phyloP scores from a whole-genome alignment of 345 rosid genomes.

The Populus alba region DNA sequence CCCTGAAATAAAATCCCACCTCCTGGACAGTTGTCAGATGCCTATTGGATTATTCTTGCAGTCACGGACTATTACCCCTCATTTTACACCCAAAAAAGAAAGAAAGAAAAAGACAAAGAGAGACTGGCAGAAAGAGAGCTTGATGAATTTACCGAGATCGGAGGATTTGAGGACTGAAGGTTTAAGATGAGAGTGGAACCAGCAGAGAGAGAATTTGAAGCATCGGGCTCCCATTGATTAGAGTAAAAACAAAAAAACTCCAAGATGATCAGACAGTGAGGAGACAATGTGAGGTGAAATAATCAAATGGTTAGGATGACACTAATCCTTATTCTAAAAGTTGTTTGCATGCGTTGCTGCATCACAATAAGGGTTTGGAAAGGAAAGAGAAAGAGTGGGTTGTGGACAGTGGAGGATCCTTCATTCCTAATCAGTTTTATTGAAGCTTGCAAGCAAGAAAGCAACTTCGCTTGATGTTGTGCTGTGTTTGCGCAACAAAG shows the following conservation, averaged over 20 bases:
- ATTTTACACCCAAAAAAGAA: background rate
- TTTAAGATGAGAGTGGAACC: conserved; percentile 67
- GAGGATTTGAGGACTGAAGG: conserved; percentile 60
- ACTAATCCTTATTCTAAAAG: background rate
- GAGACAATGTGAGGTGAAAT: background rate
- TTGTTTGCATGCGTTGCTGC: too few relatives aligned
- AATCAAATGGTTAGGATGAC: background rate
- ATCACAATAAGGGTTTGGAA: too few relatives aligned
- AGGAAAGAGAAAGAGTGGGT: too few relatives aligned
- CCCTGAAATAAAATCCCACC: too few relatives aligned
- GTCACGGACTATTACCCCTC: background rate
- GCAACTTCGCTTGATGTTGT: too few relatives aligned
- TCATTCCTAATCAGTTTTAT: too few relatives aligned
- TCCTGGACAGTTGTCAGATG: too few relatives aligned
- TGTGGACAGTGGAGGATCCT: too few relatives aligned
- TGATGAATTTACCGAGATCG: conserved; percentile 55
- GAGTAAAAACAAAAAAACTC: background rate
- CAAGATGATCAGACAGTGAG: background rate
- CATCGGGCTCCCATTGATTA: conserved; percentile 77
- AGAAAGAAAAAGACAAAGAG: background rate
- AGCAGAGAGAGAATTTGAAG: conserved; percentile 82
- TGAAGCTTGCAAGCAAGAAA: too few relatives aligned
- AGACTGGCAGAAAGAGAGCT: background rate
- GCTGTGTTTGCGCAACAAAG: too few relatives aligned
- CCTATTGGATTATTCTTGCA: too few relatives aligned